Base-by-base conservation (phyloP, 176 grass and related monocot species). In the Elymus sibiricus region DNA sequence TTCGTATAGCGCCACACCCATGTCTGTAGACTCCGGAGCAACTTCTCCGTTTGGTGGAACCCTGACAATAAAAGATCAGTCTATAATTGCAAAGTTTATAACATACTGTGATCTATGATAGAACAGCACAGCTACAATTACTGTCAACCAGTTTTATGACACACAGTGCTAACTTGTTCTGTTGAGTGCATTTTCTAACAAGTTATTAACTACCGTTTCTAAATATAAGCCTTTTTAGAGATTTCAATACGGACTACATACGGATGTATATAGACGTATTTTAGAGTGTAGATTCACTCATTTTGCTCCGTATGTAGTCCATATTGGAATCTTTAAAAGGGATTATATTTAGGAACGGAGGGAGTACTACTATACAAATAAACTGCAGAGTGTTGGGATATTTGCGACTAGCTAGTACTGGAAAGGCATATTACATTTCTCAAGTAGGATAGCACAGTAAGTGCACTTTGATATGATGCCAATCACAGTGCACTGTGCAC, bases 1-100 rank as follows among this genome's bases (percentile, higher is more conserved):
- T 84, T 98, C 92, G 64, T 82, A 94, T 21, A 95, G 76, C 46
- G 88, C 93, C 79, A 29, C 71, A 88, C 44, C 93, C 92, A 19
- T 98, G 94, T 29, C 91, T 95, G 87, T 86, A 98, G 44, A 98
- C 80, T 94, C 97, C 6, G 42, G 73, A 55, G 88, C 86, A 71
- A 92, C 86, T 46, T 95, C 93, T 74, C 96, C 92, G 64, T 87
- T 74, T 64, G 88, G 84, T 37, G 81, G 22, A 82, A 78, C 83
- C 88, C 88, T 98, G 39, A 27, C 31, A 77, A 38, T 2, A 35
- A 44, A 70, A 1, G 62, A 0, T 61, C 44, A 84, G 29, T 11
- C 17, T 26, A 72, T 25, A 3, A 13, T 35, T 15, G 1, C 7
- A 55, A 51, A 64, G 11, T 19, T 44, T 32, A 32, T 17, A 46